A percentile compares a stretch with the other conserved stretches of the same genome.
Evolutionary conservation across 1,284 basidiomycete genomes (phyloP).

Genomic region (Papiliotrema fonsecae): DNA sequence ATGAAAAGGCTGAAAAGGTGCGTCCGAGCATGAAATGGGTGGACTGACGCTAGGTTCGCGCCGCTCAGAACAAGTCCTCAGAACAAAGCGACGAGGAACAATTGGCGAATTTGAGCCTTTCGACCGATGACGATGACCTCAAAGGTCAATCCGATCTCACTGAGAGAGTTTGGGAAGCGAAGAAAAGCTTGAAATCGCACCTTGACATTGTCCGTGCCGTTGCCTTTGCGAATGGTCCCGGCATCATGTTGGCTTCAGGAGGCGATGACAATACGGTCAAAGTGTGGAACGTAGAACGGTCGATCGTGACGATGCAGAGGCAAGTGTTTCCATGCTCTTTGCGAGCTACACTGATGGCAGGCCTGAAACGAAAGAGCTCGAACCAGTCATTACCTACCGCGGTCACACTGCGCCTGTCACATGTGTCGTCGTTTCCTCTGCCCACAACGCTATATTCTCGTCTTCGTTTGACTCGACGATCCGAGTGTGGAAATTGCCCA

Average conservation of each 20-base stretch:
- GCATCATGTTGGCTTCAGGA: slow-evolving; percentile 78
- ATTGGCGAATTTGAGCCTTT: slow-evolving; percentile 32
- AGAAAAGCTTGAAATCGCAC: slow-evolving; percentile 77
- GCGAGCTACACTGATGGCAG: slow-evolving; percentile 9
- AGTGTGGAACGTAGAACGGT: slow-evolving; percentile 61
- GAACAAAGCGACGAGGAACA: slow-evolving; percentile 35
- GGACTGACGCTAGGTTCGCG: slow-evolving; percentile 2
- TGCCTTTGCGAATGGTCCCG: slow-evolving; percentile 72
- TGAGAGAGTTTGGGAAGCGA: slow-evolving; percentile 72
- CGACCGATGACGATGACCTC: slow-evolving; percentile 57
- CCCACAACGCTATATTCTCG: slow-evolving; percentile 74
- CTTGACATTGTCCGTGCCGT: slow-evolving; percentile 87
- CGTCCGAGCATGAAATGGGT: slow-evolving; percentile 1
- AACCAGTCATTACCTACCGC: slow-evolving; percentile 84
- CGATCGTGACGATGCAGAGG: slow-evolving; percentile 28
- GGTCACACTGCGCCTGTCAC: slow-evolving; percentile 93
- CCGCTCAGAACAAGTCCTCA: not conserved
- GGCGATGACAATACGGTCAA: slow-evolving; percentile 95
- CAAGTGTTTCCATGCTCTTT: slow-evolving; percentile 11
- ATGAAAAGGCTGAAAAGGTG: slow-evolving; percentile 43
- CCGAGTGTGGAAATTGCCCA: slow-evolving; percentile 79
- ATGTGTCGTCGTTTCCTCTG: slow-evolving; percentile 73
- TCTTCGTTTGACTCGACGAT: slow-evolving; percentile 88
- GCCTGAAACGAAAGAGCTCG: slow-evolving; percentile 68
- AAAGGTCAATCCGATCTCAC: slow-evolving; percentile 51